A percentile compares a stretch with the other conserved stretches of the same genome.
phyloP scores from a whole-genome alignment of 2,329 filamentous ascomycete species.

The Aureobasidium sp. region DNA sequence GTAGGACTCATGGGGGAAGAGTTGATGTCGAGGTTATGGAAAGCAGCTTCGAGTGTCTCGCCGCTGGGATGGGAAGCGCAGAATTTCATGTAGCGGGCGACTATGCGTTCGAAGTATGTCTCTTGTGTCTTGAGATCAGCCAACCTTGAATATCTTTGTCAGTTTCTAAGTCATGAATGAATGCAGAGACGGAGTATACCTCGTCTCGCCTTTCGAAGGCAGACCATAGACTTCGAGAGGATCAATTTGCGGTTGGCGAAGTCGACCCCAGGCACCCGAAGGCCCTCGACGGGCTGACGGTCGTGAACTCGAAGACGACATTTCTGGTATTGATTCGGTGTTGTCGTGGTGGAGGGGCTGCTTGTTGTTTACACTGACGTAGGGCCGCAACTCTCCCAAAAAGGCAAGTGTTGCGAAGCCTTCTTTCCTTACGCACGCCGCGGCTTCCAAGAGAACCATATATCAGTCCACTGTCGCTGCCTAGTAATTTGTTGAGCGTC shows the following conservation, averaged over 20 bases:
- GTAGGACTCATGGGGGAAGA: neutral
- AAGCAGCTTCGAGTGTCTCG: slow-evolving; percentile 67
- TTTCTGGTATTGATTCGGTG: slow-evolving; percentile 14
- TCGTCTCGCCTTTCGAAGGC: slow-evolving; percentile 83
- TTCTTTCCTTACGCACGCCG: neutral
- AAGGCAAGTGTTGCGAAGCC: neutral
- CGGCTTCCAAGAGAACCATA: neutral
- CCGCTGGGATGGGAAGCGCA: slow-evolving; percentile 67
- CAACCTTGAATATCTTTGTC: slow-evolving; percentile 28
- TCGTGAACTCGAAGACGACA: slow-evolving; percentile 20
- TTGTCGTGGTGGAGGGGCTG: slow-evolving; percentile 17
- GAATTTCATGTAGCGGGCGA: slow-evolving; percentile 83
- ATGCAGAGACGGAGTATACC: slow-evolving; percentile 44
- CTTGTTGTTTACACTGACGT: slow-evolving; percentile 17
- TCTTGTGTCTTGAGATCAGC: slow-evolving; percentile 70
- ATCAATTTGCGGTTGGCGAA: slow-evolving; percentile 69
- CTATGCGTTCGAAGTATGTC: slow-evolving; percentile 77
- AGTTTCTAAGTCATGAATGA: neutral
- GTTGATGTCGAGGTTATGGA: slow-evolving; percentile 54
- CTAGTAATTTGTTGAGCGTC: neutral
- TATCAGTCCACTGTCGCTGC: neutral
- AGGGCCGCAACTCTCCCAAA: neutral
- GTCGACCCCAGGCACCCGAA: slow-evolving; percentile 58
- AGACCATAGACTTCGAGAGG: slow-evolving; percentile 75
- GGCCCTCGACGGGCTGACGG: slow-evolving; percentile 28